Percentiles rank a stretch among this genome's conserved stretches.
phyloP scores from a whole-genome alignment of 1,284 basidiomycete genomes.

The Cryptococcus amylolentus region DNA sequence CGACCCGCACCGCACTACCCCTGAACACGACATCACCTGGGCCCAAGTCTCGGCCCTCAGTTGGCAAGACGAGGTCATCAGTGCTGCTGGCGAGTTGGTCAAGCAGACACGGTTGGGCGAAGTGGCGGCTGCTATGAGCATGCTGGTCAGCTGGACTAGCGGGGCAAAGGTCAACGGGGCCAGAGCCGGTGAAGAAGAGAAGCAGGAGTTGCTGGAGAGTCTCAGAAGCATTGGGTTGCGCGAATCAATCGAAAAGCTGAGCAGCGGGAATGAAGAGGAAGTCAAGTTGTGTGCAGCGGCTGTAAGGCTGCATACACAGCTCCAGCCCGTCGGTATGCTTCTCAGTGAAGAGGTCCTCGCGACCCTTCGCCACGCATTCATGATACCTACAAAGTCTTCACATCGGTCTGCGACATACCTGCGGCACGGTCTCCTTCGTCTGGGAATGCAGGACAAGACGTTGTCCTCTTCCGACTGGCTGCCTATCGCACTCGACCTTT shows the following conservation, averaged over 20 bases:
- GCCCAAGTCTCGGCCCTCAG: slow-evolving; percentile 72
- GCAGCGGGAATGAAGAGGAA: not conserved
- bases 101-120: slow-evolving; percentile 50
- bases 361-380: not conserved
- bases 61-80: slow-evolving; percentile 64
- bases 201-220: slow-evolving; percentile 12
- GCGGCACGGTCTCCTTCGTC: slow-evolving; percentile 7
- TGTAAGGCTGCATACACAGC: slow-evolving; percentile 7
- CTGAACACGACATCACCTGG: slow-evolving; percentile 84
- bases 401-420: not conserved
- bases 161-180: slow-evolving; percentile 68
- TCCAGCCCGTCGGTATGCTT: slow-evolving; percentile 4
- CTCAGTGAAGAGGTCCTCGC: not conserved
- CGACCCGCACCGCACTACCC: slow-evolving; percentile 83
- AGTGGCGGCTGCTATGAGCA: slow-evolving; percentile 33
- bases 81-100: slow-evolving; percentile 8
- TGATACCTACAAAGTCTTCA: not conserved
- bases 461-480: slow-evolving; percentile 5
- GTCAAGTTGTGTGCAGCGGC: not conserved
- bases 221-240: not conserved
- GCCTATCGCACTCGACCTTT: slow-evolving; percentile 18
- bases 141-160: slow-evolving; percentile 61
- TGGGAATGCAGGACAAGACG: not conserved
- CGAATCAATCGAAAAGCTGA: not conserved
- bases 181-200: slow-evolving; percentile 63